Conservation (phyloP, 257 asterid species). For the Datura wrightii region DNA sequence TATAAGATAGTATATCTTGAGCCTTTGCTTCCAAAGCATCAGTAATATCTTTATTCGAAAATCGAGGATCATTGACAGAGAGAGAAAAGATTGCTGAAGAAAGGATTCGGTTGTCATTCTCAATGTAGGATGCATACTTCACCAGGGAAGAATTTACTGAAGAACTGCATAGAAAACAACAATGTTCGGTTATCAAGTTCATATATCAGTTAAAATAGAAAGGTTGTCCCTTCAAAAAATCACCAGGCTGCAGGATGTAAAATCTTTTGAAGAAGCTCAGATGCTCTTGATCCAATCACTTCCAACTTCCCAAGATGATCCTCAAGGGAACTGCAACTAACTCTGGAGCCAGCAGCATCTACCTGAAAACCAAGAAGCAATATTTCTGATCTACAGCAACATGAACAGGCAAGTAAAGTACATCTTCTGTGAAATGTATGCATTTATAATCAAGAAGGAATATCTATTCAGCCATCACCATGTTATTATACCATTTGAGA, state of each 20-base stretch:
- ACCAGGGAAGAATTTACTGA: constrained; percentile 44
- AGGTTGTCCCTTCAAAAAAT: constrained; percentile 34
- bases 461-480: not conserved
- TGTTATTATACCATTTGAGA: constrained; percentile 3
- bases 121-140: constrained; percentile 46
- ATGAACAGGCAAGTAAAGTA: constrained; percentile 2
- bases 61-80: constrained; percentile 76
- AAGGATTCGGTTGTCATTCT: constrained; percentile 43
- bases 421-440: not conserved
- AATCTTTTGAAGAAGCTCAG: constrained; percentile 66
- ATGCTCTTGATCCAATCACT: constrained; percentile 67
- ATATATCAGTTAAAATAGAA: constrained; percentile 28
- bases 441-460: not conserved
- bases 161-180: constrained; percentile 45
- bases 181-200: constrained; percentile 30
- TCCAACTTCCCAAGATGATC: constrained; percentile 80
- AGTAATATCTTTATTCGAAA: constrained; percentile 35
- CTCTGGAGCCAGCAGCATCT: constrained; percentile 46
- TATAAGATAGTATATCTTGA: constrained; percentile 37
- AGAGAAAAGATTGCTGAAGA: constrained; percentile 59
- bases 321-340: constrained; percentile 69
- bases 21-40: constrained; percentile 43
- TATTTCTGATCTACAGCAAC: constrained; percentile 20
- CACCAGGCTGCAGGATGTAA: constrained; percentile 67
- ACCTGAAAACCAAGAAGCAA: constrained; percentile 52